These are phyloP conservation scores for Lentinula aciculospora DNA, from an alignment of 768 basidiomycete species.

Conservation along the genomic window DNA sequence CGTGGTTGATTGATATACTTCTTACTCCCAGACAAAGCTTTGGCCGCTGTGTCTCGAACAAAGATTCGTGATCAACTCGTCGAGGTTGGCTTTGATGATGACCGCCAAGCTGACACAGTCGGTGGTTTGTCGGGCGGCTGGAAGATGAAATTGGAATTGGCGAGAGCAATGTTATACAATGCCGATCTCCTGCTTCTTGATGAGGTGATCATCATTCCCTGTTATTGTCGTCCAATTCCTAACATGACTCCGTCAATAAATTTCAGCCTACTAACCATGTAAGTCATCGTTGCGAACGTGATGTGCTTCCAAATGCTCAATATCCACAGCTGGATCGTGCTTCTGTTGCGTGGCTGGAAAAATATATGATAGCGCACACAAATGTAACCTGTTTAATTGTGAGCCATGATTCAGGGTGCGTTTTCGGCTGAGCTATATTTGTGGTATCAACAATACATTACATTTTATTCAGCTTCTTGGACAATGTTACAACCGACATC, in stretches of 20 bases:
- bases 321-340: conserved; percentile 60
- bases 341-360: conserved; percentile 89
- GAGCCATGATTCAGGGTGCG: conserved; percentile 93
- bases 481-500: conserved; percentile 93
- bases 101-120: conserved; percentile 77
- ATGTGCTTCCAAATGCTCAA: conserved; percentile 12
- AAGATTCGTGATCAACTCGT: conserved; percentile 75
- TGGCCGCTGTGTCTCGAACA: conserved; percentile 54
- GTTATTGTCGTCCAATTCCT: conserved; percentile 6
- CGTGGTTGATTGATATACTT: not conserved
- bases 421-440: not conserved
- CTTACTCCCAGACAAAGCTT: conserved; percentile 51
- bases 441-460: conserved; percentile 4
- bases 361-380: conserved; percentile 76
- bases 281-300: conserved; percentile 23
- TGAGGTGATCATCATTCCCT: conserved; percentile 44
- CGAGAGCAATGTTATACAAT: conserved; percentile 94
- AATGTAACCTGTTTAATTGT: conserved; percentile 89
- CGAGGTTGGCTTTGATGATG: conserved; percentile 90
- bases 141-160: conserved; percentile 99
- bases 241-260: not conserved
- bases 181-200: conserved; percentile 83
- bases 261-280: conserved; percentile 87
- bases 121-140: conserved; percentile 93
- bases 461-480: conserved; percentile 63